Evolutionary conservation across 768 basidiomycete species (phyloP), one percentile per base, ranked within the genome.

Genomic region (Cystobasidiopsis lactophilus): DNA sequence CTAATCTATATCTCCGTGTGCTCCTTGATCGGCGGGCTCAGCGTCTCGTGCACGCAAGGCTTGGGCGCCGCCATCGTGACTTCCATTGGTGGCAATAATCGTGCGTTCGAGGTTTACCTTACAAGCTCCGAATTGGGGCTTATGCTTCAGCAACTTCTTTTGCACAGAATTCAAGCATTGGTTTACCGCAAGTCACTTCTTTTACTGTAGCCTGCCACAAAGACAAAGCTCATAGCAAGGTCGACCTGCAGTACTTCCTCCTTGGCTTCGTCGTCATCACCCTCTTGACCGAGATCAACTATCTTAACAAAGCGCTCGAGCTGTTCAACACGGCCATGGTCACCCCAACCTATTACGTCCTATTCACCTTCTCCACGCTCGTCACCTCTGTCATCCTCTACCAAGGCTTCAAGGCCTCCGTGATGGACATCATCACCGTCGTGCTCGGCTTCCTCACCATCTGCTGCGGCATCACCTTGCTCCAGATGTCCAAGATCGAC

Each of bases 401-500:
- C 72, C 74, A 86, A 71, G 91, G 91, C 39, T 76, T 96, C 53
- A 71, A 79, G 44, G 80, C 88, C 1, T 73, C 78, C 2, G 77
- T 73, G 0, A 68, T 75, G 1, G 76, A 82, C 59, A 88, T 98
- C 50, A 73, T 96, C 48, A 93, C 89, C 2, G 74, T 95, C 54
- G 62, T 68, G 10, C 52, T 68, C 21, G 89, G 77, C 7, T 96
- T 98, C 72, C 67, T 93, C 57, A 77, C 82, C 54, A 89, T 89
- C 51, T 85, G 82, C 62, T 69, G 85, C 21, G 91, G 91, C 19
- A 95, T 96, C 65, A 82, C 82, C 29, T 78, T 98, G 58, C 77
- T 98, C 7, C 93, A 98, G 68, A 80, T 91, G 76, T 85, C 81
- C 65, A 85, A 85, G 69, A 77, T 96, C 59, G 91, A 98, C 63